Base-by-base conservation (phyloP, 371 early-diverging fungal genomes). In the Blakeslea trispora region DNA sequence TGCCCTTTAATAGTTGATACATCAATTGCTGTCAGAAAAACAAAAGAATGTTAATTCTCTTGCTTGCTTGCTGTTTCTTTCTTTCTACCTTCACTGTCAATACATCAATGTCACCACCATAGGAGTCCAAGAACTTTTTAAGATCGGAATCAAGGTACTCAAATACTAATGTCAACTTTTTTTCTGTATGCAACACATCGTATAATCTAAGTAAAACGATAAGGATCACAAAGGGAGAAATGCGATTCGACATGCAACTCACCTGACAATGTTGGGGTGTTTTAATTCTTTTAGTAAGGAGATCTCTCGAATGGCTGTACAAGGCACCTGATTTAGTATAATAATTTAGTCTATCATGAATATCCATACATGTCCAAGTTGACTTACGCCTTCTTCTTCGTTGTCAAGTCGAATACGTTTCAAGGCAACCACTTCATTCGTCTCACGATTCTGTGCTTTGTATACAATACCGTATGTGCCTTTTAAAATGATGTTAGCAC, bases 291-390 rank as follows among this genome's bases (percentile, higher is more conserved):
- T 97, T 51, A 99, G 77, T 23, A 99, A 80, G 35, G 97, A 92
- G 63, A 99, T 99, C 76, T 99, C 99, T 57, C 99, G 84, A 63
- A 99, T 90, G 8, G 99, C 95, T 44, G 95, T 93, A 70, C 96
- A 89, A n/a, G 97, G 97, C 15, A 98, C 85, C 94, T 85, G 67
- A 28, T 21, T 24, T 47, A 21, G 35, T 45, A 43, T 32, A 24
- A 15, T 32, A 28, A 31, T 22, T 31, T 13, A 15, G 15, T 9
- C 17, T 40, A 18, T n/a, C n/a, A n/a, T n/a, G n/a, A n/a, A n/a
- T n/a, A n/a, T n/a, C n/a, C n/a, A n/a, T n/a, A n/a, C n/a, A n/a
- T 31, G 28, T 46, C 40, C 5, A 15, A 41, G 13, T 13, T 37
- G 3, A 57, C 58, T 54, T 84, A 87, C 90, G 46, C 93, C 95